These are phyloP conservation scores for Candida taoyuanica DNA, from an alignment of 805 yeast species.

Conservation along the genomic window DNA sequence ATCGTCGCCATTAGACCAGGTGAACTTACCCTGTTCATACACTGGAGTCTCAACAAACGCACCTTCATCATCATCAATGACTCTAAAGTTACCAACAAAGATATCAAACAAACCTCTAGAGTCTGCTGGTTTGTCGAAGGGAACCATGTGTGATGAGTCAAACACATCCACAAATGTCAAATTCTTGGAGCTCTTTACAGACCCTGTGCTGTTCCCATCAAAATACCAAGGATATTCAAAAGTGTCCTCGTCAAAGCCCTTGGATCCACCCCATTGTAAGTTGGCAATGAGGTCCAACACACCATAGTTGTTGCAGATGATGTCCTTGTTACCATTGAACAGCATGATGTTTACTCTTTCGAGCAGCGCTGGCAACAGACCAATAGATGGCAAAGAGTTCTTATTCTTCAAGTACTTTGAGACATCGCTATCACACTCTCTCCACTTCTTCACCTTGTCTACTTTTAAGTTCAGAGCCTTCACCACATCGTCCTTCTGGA, in stretches of 20 bases:
- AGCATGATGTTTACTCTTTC: conserved; percentile 56
- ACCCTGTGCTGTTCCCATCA: conserved; percentile 40
- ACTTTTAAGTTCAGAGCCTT: conserved; percentile 47
- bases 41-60: conserved; percentile 25
- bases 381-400: conserved; percentile 54
- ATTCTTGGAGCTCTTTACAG: conserved; percentile 54
- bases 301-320: conserved; percentile 81
- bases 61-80: conserved; percentile 14
- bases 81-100: conserved; percentile 23
- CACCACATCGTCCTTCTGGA: conserved; percentile 44
- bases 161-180: conserved; percentile 69
- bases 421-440: conserved; percentile 70
- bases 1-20: conserved; percentile 12
- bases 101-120: conserved; percentile 68
- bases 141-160: conserved; percentile 92
- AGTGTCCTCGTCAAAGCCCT: conserved; percentile 28
- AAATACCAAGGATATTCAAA: conserved; percentile 41
- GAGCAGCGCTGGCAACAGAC: conserved; percentile 62
- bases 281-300: conserved; percentile 60
- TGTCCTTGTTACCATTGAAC: conserved; percentile 84
- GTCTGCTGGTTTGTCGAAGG: conserved; percentile 68
- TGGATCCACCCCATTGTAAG: conserved; percentile 59
- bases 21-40: conserved; percentile 9
- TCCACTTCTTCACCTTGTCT: conserved; percentile 48
- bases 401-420: conserved; percentile 45